phyloP scores from a whole-genome alignment of 495 filamentous ascomycete genomes.

The Recurvomyces mirabilis region DNA sequence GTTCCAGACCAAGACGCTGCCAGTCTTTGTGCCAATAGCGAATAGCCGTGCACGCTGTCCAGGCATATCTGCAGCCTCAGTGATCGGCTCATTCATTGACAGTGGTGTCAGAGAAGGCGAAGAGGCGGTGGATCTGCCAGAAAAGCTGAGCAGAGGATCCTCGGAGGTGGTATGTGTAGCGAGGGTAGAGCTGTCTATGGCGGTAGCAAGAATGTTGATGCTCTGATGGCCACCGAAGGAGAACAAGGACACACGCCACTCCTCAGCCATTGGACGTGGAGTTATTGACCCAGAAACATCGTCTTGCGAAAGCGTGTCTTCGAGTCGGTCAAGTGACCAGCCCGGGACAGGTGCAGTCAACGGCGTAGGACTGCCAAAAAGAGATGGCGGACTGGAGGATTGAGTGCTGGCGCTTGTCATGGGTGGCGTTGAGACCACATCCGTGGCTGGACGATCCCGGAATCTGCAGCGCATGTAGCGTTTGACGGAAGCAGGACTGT shows the following conservation, averaged over 20 bases:
- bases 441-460: slow-evolving; percentile 8
- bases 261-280: slow-evolving; percentile 29
- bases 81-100: slow-evolving; percentile 37
- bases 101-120: slow-evolving; percentile 47
- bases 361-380: slow-evolving; percentile 30
- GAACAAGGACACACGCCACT: slow-evolving; percentile 54
- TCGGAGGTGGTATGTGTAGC: slow-evolving; percentile 60
- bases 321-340: slow-evolving; percentile 16
- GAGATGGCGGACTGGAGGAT: slow-evolving; percentile 24
- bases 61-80: slow-evolving; percentile 48
- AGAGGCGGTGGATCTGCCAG: slow-evolving; percentile 42
- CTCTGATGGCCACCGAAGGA: slow-evolving; percentile 41
- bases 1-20: slow-evolving; percentile 74
- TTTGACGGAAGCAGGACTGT: slow-evolving; percentile 37
- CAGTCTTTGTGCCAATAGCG: slow-evolving; percentile 69
- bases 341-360: slow-evolving; percentile 1
- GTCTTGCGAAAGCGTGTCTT: slow-evolving; percentile 16
- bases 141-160: slow-evolving; percentile 55
- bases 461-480: slow-evolving; percentile 40
- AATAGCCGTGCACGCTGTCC: slow-evolving; percentile 75
- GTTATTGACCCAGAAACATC: slow-evolving; percentile 16
- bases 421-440: slow-evolving; percentile 10
- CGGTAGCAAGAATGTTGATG: slow-evolving; percentile 54
- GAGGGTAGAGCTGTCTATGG: slow-evolving; percentile 65
- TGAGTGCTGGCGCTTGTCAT: slow-evolving; percentile 18